Evolutionary conservation across 2,329 filamentous ascomycete species (phyloP).

Genomic region (Ophiostoma populinum): DNA sequence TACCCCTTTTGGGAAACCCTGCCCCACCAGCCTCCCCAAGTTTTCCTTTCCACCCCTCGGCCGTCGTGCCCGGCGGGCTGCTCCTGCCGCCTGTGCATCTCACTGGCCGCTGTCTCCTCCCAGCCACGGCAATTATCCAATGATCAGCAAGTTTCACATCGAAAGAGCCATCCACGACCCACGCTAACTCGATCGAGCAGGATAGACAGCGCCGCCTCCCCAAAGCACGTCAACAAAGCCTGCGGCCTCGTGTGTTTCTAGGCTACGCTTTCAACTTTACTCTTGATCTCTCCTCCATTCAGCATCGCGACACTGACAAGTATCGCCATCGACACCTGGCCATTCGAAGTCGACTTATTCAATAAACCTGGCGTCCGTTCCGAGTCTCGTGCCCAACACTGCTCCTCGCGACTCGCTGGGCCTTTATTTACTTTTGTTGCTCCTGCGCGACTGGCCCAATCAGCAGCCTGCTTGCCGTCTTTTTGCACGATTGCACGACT

Average conservation of each 20-base stretch:
- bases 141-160: conserved; percentile 3
- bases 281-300: not conserved
- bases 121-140: conserved; percentile 6
- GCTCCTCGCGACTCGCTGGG: too few species aligned
- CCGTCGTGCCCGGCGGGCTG: not conserved
- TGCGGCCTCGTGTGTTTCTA: conserved; percentile 1
- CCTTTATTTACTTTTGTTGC: too few species aligned
- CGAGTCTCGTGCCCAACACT: too few species aligned
- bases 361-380: too few species aligned
- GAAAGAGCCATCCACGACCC: conserved; percentile 6
- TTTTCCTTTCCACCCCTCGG: conserved; percentile 1
- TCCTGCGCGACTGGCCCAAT: too few species aligned
- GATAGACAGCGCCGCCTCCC: conserved; percentile 4
- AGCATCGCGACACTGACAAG: too few species aligned
- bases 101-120: conserved; percentile 1
- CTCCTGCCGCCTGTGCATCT: not conserved
- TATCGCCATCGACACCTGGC: too few species aligned
- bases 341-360: too few species aligned
- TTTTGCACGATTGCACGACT: too few species aligned
- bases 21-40: conserved; percentile 8
- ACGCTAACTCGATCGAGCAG: conserved; percentile 4
- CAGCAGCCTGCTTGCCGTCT: too few species aligned
- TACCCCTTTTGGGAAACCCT: conserved; percentile 2
- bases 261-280: not conserved
- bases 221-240: conserved; percentile 8